Evolutionary conservation across 2,329 filamentous ascomycete species (phyloP).

Genomic region (Diaporthe sp.): DNA sequence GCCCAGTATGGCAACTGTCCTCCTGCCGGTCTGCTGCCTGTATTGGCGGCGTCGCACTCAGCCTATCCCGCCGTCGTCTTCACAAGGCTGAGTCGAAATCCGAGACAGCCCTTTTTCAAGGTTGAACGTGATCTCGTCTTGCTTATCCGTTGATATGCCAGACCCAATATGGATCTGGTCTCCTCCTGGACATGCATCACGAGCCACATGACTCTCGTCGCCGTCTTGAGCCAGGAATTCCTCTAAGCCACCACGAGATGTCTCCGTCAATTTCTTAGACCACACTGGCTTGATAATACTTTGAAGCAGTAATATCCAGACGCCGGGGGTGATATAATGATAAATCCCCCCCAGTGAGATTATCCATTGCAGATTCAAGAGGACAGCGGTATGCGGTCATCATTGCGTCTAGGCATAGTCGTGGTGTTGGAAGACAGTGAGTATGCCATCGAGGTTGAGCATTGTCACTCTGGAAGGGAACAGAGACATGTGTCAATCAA

Average conservation of each 20-base stretch:
- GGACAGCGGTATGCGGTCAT: neutral
- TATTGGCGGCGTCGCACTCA: neutral
- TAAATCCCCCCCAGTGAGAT: neutral
- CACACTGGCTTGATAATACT: too few relatives aligned
- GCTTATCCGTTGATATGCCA: neutral
- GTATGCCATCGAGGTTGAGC: neutral
- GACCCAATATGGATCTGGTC: neutral
- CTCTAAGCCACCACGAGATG: neutral
- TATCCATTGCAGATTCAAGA: neutral
- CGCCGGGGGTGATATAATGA: neutral
- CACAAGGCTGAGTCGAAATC: neutral
- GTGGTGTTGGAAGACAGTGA: neutral
- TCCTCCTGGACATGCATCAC: neutral
- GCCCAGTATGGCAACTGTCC: neutral
- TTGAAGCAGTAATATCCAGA: neutral
- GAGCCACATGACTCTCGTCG: neutral
- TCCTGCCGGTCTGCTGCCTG: neutral
- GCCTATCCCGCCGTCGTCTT: neutral
- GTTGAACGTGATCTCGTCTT: neutral
- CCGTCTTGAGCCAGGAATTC: neutral
- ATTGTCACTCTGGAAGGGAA: neutral
- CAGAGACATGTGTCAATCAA: conserved; percentile 45
- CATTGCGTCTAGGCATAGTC: neutral
- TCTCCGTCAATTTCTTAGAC: neutral
- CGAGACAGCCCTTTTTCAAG: neutral